Evolutionary conservation across 2,329 filamentous ascomycete genomes (phyloP).

Genomic region (Biscogniauxia mediterranea): DNA sequence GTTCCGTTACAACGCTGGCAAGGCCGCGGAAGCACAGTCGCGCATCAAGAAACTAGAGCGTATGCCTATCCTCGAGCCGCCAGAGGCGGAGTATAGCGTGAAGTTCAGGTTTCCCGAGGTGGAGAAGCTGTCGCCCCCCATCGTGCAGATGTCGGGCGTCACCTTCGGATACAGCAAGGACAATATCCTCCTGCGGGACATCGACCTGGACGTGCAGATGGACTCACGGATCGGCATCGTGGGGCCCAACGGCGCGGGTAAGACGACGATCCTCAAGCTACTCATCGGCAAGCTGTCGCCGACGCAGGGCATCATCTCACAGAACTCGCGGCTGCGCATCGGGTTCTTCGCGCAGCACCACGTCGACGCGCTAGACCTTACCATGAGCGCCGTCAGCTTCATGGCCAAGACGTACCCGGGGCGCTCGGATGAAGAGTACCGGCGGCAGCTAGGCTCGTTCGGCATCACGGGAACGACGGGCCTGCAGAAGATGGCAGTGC

Average conservation of each 20-base stretch:
- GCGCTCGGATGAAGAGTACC: conserved; percentile 93
- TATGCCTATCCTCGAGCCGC: conserved; percentile 88
- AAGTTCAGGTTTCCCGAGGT: conserved; percentile 98
- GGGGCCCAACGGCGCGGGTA: conserved; percentile 98
- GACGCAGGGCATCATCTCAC: conserved; percentile 77
- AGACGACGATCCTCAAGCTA: conserved; percentile 98
- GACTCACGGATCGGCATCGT: conserved; percentile 98
- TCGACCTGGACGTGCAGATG: conserved; percentile 94
- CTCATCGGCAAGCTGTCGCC: conserved; percentile 82
- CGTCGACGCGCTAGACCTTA: conserved; percentile 92
- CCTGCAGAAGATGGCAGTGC: conserved; percentile 88
- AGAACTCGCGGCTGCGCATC: conserved; percentile 82
- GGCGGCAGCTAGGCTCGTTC: conserved; percentile 87
- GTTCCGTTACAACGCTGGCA: conserved; percentile 98
- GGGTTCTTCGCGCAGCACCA: conserved; percentile 99
- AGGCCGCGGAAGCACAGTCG: conserved; percentile 96
- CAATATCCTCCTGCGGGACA: conserved; percentile 75
- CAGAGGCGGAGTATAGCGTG: conserved; percentile 91
- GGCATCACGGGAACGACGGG: conserved; percentile 92
- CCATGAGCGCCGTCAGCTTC: conserved; percentile 85
- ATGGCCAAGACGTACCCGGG: conserved; percentile 93
- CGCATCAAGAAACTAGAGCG: conserved; percentile 98
- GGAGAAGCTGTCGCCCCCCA: conserved; percentile 94
- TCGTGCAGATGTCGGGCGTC: conserved; percentile 94
- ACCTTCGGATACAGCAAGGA: conserved; percentile 84